Base-by-base conservation (phyloP, 192 early-diverging fungal species). In the Umbelopsis isabellina region DNA sequence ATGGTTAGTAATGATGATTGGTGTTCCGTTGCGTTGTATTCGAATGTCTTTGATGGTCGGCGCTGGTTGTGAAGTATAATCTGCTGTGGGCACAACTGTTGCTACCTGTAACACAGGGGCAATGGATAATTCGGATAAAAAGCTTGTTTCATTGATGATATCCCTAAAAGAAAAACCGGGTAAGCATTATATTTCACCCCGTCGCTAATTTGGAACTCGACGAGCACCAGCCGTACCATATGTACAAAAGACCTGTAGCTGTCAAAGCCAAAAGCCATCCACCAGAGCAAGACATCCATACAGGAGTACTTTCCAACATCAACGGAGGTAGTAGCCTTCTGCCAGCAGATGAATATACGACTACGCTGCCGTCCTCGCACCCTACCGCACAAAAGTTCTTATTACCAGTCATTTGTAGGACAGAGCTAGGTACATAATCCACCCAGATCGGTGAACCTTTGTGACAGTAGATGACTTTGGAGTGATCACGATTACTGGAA, bases 281-380 rank as follows among this genome's bases (percentile, higher is more conserved):
- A 5, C 80, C 80, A 18, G 81, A 80, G 44, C 81, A 86, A 47
- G 83, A 76, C 58, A 95, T 53, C 45, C 86, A 83, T 0, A 88
- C 86, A 18, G 83, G 83, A 11, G 89, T 74, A 6, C 87, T 81
- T 22, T 92, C 90, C 15, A 95, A 61, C 33, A 84, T 52, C 25
- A 94, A 79, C 9, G 83, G 80, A 3, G 94, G 91, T 37, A 92
- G 69, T 12, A 95, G n/a, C 87, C 89, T 82, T 77, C 88, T 75
- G n/a, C 94, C 92, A 15, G 88, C 84, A 4, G 79, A 75, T 23
- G 88, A 88, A 76, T 88, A 93, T 3, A 91, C 66, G 67, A 87
- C 81, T 16, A 95, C 21, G 2, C 83, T 82, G 27, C 82, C 87
- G 72, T 95, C 91, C 47, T 88, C 84, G 55, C 88, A 92, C 10